A percentile compares a stretch with the other conserved stretches of the same genome.
These are phyloP conservation scores for Stenogyne calaminthoides DNA, from an alignment of 305 asterid genomes.

Conservation along the genomic window DNA sequence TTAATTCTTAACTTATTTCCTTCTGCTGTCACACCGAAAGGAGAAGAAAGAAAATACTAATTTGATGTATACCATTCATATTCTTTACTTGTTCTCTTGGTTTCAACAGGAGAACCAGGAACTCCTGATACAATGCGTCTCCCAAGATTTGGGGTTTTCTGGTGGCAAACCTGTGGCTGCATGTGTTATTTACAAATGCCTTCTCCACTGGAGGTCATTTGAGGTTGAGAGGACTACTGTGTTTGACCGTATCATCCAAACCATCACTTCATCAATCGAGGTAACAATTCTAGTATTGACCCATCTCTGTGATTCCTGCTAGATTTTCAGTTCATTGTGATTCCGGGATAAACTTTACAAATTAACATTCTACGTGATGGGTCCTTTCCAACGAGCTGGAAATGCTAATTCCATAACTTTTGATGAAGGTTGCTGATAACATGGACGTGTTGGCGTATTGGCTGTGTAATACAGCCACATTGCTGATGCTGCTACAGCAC, in stretches of 20 bases:
- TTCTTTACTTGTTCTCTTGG: slow-evolving; percentile 30
- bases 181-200: slow-evolving; percentile 94
- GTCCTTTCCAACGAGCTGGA: background rate
- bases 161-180: slow-evolving; percentile 97
- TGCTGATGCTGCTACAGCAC: slow-evolving; percentile 96
- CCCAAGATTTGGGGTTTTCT: slow-evolving; percentile 96
- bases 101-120: slow-evolving; percentile 90
- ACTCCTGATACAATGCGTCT: slow-evolving; percentile 82
- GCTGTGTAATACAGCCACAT: slow-evolving; percentile 90
- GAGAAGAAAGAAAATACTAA: background rate
- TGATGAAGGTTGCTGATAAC: slow-evolving; percentile 75
- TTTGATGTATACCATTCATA: background rate
- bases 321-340: slow-evolving; percentile 9
- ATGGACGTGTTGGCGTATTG: slow-evolving; percentile 88
- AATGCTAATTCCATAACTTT: slow-evolving; percentile 33
- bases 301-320: slow-evolving; percentile 14
- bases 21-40: background rate
- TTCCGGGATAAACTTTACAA: background rate
- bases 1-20: background rate
- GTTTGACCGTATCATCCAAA: slow-evolving; percentile 91
- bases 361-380: slow-evolving; percentile 13
- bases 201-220: slow-evolving; percentile 99
- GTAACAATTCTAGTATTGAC: slow-evolving; percentile 39
- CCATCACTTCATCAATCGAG: slow-evolving; percentile 86
- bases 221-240: slow-evolving; percentile 98